Conservation (phyloP, 75 land plant genomes). For the Cunninghamia lanceolata region DNA sequence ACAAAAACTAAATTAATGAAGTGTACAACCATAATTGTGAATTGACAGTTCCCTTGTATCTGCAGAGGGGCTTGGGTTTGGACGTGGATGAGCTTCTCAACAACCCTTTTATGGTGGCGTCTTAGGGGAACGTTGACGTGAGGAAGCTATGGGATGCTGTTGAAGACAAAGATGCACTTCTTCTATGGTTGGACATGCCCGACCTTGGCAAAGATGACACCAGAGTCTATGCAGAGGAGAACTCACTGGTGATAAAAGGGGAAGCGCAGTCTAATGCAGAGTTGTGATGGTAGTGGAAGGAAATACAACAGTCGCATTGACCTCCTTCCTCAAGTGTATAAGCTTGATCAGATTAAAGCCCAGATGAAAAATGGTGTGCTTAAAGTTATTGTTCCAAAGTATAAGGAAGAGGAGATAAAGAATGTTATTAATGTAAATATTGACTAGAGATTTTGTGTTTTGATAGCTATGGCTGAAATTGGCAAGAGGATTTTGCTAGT, state of each 20-base stretch:
- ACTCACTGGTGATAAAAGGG: constrained; percentile 43
- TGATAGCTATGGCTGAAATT: too few relatives aligned
- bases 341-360: constrained; percentile 47
- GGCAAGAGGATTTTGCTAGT: too few relatives aligned
- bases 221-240: constrained; percentile 37
- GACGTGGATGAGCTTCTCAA: constrained; percentile 38
- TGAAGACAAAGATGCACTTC: constrained; percentile 30
- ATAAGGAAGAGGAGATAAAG: constrained; percentile 50
- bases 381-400: constrained; percentile 54
- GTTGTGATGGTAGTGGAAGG: constrained; percentile 7
- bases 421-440: too few relatives aligned
- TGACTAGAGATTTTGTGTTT: not conserved
- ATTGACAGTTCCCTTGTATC: not conserved
- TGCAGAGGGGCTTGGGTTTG: not conserved
- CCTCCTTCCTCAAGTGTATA: constrained; percentile 29
- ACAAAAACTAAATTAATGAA: too few relatives aligned
- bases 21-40: too few relatives aligned
- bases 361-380: constrained; percentile 79
- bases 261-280: not conserved
- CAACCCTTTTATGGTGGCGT: constrained; percentile 18
- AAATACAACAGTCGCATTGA: constrained; percentile 26
- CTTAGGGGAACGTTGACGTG: constrained; percentile 6
- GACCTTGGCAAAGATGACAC: constrained; percentile 47
- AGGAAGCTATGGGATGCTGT: constrained; percentile 39
- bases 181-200: constrained; percentile 55